phyloP scores from a whole-genome alignment of 495 filamentous ascomycete species.

The Penicillium cinerascens region DNA sequence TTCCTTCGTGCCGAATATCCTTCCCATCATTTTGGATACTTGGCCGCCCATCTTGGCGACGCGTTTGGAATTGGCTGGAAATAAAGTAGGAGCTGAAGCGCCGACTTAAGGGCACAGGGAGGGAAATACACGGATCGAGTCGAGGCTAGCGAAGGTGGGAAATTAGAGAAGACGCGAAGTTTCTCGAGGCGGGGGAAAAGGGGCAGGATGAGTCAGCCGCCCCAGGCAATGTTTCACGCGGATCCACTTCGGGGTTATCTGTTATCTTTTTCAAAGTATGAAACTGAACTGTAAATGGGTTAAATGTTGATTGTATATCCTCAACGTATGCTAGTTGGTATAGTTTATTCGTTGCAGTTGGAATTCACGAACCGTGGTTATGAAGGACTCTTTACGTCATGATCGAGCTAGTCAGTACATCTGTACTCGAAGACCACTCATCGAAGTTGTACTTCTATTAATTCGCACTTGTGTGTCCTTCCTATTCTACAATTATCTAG shows the following conservation, averaged over 20 bases:
- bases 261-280: neutral
- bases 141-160: neutral
- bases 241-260: slow-evolving; percentile 7
- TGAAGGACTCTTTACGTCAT: slow-evolving; percentile 10
- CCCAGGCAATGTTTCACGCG: slow-evolving; percentile 10
- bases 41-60: slow-evolving; percentile 65
- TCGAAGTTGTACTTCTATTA: neutral
- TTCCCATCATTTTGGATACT: slow-evolving; percentile 87
- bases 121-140: neutral
- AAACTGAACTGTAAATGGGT: neutral
- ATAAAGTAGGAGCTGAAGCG: neutral
- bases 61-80: slow-evolving; percentile 17
- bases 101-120: neutral
- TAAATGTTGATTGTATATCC: too few relatives aligned
- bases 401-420: slow-evolving; percentile 5
- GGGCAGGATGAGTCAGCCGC: slow-evolving; percentile 28
- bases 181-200: slow-evolving; percentile 38
- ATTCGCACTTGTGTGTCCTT: neutral
- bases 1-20: slow-evolving; percentile 98
- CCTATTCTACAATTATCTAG: neutral
- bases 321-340: too few relatives aligned
- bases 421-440: neutral
- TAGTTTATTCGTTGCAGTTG: neutral
- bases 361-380: slow-evolving; percentile 6
- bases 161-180: slow-evolving; percentile 16